Evolutionary conservation across 441 rosid genomes (phyloP).

Genomic region (Eutrema salsugineum): DNA sequence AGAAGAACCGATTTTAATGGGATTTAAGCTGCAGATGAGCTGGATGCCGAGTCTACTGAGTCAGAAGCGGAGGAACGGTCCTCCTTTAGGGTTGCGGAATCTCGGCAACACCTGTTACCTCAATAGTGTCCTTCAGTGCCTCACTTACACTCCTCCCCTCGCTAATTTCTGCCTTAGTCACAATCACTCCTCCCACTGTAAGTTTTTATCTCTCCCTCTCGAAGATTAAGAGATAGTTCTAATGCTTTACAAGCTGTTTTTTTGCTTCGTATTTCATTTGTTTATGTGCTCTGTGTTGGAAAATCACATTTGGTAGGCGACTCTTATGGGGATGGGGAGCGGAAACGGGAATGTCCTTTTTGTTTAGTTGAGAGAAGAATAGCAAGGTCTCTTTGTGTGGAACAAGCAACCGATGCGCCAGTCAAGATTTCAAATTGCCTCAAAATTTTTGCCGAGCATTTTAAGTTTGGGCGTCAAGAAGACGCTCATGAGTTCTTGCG

Average conservation of each 20-base stretch:
- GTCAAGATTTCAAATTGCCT: constrained; percentile 63
- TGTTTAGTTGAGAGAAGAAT: constrained; percentile 83
- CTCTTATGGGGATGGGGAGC: constrained; percentile 44
- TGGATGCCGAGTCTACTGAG: constrained; percentile 91
- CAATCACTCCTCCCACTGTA: constrained; percentile 86
- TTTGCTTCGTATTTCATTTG: no score
- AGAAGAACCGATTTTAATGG: constrained; percentile 43
- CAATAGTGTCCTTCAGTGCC: constrained; percentile 99
- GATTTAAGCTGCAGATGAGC: constrained; percentile 80
- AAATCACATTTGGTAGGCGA: constrained; percentile 55
- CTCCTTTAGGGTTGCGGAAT: constrained; percentile 87
- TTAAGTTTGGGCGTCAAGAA: constrained; percentile 80
- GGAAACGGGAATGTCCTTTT: constrained; percentile 84
- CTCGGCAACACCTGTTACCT: constrained; percentile 98
- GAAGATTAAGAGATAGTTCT: not conserved
- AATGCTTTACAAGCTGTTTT: not conserved
- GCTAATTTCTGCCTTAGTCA: constrained; percentile 89
- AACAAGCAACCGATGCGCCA: constrained; percentile 61
- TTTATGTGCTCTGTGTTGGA: no score
- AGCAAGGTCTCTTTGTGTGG: constrained; percentile 63
- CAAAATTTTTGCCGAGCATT: constrained; percentile 68
- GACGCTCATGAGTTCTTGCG: constrained; percentile 97
- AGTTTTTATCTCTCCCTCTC: not conserved
- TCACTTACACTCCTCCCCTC: constrained; percentile 96
- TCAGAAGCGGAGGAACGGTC: constrained; percentile 67